Evolutionary conservation across 495 filamentous ascomycete genomes (phyloP), one percentile per base, ranked within the genome.

Genomic region (Endocarpon pusillum): DNA sequence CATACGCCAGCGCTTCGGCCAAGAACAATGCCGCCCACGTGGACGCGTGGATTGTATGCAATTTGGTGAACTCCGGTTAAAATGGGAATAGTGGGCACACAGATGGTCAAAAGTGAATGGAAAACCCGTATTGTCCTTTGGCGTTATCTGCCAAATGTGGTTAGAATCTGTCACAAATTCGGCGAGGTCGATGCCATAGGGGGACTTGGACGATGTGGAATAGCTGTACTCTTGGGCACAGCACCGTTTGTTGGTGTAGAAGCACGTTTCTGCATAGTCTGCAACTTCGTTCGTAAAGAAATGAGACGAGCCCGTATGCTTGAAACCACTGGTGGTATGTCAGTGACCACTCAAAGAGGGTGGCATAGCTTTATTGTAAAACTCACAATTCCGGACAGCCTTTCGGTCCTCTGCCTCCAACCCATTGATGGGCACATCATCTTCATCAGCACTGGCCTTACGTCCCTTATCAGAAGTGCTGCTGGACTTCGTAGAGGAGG

Each of bases 341-440:
- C 45, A 63, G 54, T 29, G 40, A 25, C 34, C 16, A 10, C 20
- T 34, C 35, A 17, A 32, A 44, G 11, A 33, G 19, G 6, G 10
- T 43, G 3, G 10, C 20, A 27, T 34, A 24, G 19, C 12, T 33
- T 14, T 15, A 2, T 33, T n/a, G n/a, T n/a, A n/a, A n/a, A n/a
- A 61, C 64, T 65, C 56, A 84, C 80, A 57, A 49, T 80, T 85
- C 31, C 75, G 54, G 14, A 86, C 69, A 9, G 71, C 58, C 45
- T 76, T 66, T 42, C 78, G 73, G 52, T 87, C 80, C 39, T 85
- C 78, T 33, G 62, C 60, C 51, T 75, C 72, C 34, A 84, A 67
- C 8, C 70, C 73, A 40, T 66, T 66, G 21, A 61, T 26, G 3
- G 49, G 22, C 3, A 62, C 49, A 17, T 62, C 66, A 14, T 75